A percentile compares a stretch with the other conserved stretches of the same genome.
Evolutionary conservation across 2,329 filamentous ascomycete genomes (phyloP).

Genomic region (Xylaria sp.): DNA sequence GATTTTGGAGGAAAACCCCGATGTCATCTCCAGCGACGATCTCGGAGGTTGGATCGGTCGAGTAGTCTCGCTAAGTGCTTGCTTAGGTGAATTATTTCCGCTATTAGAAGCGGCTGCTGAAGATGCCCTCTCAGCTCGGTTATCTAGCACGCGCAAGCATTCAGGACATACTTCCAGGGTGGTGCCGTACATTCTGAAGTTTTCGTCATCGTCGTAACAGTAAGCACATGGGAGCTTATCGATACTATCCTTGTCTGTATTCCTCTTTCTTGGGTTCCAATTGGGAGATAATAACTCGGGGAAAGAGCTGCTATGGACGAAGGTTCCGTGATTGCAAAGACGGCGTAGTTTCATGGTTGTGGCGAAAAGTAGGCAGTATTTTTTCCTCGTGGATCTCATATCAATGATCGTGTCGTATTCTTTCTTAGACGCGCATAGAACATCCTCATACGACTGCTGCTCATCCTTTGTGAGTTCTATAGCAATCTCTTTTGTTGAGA

Average conservation of each 20-base stretch:
- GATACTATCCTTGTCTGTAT: background rate
- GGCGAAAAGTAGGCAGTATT: background rate
- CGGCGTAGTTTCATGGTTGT: conserved; percentile 6
- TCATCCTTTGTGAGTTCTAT: background rate
- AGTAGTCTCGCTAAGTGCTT: too few species aligned
- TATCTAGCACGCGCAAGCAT: background rate
- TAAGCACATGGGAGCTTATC: background rate
- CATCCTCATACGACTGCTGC: background rate
- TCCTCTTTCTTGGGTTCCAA: background rate
- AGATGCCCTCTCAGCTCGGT: too few species aligned
- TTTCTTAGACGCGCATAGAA: background rate
- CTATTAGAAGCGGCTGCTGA: too few species aligned
- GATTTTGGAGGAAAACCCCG: conserved; percentile 4
- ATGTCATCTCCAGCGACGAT: background rate
- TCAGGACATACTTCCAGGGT: background rate
- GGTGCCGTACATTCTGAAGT: background rate
- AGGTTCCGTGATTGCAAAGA: conserved; percentile 11
- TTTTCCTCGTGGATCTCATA: conserved; percentile 9
- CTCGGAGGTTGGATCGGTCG: too few species aligned
- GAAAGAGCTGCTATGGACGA: background rate
- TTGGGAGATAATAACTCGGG: background rate
- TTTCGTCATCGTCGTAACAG: background rate
- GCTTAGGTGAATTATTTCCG: too few species aligned
- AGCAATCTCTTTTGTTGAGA: background rate
- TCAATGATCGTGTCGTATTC: background rate